Percentiles rank a stretch among this genome's conserved stretches.
phyloP scores from a whole-genome alignment of 345 rosid genomes.

The Turnera subulata region DNA sequence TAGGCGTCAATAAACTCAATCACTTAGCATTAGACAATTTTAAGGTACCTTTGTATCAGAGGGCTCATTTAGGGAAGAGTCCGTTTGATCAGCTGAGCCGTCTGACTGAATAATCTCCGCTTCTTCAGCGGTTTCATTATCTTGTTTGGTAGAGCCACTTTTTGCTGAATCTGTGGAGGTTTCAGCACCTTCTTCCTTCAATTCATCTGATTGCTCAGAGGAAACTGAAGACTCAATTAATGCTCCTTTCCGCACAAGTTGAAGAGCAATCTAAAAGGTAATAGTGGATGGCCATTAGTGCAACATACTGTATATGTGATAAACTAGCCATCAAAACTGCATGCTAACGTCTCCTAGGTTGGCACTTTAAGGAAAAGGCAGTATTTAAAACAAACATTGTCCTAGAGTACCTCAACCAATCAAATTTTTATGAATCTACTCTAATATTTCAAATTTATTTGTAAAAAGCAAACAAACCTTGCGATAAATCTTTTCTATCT shows the following conservation, averaged over 20 bases:
- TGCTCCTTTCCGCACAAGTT: slow-evolving; percentile 75
- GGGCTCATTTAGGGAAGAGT: slow-evolving; percentile 15
- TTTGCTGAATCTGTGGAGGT: slow-evolving; percentile 29
- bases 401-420: too few species aligned
- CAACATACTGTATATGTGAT: background rate
- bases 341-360: too few species aligned
- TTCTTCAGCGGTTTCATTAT: slow-evolving; percentile 18
- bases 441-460: background rate
- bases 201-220: slow-evolving; percentile 20
- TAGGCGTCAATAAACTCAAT: too few species aligned
- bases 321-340: too few species aligned
- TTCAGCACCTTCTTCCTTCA: slow-evolving; percentile 19
- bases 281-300: background rate
- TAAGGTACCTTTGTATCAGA: slow-evolving; percentile 38
- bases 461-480: slow-evolving; percentile 64
- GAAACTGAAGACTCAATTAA: slow-evolving; percentile 38
- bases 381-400: too few species aligned
- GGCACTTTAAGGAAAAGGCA: too few species aligned
- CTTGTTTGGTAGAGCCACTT: slow-evolving; percentile 17
- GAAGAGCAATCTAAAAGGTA: slow-evolving; percentile 71
- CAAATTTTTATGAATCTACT: too few species aligned
- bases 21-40: slow-evolving; percentile 1
- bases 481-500: slow-evolving; percentile 98
- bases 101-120: slow-evolving; percentile 17
- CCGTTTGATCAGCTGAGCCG: slow-evolving; percentile 10